A percentile compares a stretch with the other conserved stretches of the same genome.
phyloP scores from a whole-genome alignment of 805 yeast species.

The Suhomyces emberorum region DNA sequence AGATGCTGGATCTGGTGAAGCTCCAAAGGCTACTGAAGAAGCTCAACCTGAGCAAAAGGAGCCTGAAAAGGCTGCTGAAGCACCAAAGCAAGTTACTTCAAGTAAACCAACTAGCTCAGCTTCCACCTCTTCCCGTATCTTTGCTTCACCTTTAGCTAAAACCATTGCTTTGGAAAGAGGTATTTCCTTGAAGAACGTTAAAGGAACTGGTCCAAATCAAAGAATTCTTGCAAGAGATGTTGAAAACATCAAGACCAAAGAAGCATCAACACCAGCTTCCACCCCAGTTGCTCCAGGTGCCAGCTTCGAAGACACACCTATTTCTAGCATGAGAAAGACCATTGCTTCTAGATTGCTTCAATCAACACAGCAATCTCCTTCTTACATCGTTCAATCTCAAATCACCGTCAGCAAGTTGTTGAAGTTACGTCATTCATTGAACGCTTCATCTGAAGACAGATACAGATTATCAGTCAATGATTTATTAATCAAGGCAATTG shows the following conservation, averaged over 20 bases:
- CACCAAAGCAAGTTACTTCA: slow-evolving; percentile 14
- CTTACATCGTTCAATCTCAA: slow-evolving; percentile 85
- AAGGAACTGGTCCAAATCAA: slow-evolving; percentile 94
- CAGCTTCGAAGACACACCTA: slow-evolving; percentile 75
- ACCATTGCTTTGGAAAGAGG: slow-evolving; percentile 90
- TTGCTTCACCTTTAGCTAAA: slow-evolving; percentile 96
- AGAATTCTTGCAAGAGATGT: slow-evolving; percentile 91
- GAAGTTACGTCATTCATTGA: slow-evolving; percentile 87
- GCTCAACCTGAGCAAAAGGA: slow-evolving; percentile 22
- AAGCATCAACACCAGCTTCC: slow-evolving; percentile 41
- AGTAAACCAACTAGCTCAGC: slow-evolving; percentile 15
- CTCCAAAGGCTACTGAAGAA: slow-evolving; percentile 28
- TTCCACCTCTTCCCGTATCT: slow-evolving; percentile 58
- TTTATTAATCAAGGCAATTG: slow-evolving; percentile 89
- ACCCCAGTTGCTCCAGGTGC: slow-evolving; percentile 52
- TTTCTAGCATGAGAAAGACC: slow-evolving; percentile 89
- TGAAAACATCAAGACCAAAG: slow-evolving; percentile 58
- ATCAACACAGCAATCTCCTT: slow-evolving; percentile 85
- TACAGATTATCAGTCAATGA: slow-evolving; percentile 94
- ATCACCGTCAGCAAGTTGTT: slow-evolving; percentile 85
- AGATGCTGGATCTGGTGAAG: slow-evolving; percentile 61
- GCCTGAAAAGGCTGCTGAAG: slow-evolving; percentile 25
- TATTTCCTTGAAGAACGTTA: slow-evolving; percentile 74
- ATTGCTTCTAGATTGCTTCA: slow-evolving; percentile 85
- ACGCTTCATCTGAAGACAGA: slow-evolving; percentile 78